phyloP scores from a whole-genome alignment of 371 early-diverging fungal species.

The Mortierella sp. region DNA sequence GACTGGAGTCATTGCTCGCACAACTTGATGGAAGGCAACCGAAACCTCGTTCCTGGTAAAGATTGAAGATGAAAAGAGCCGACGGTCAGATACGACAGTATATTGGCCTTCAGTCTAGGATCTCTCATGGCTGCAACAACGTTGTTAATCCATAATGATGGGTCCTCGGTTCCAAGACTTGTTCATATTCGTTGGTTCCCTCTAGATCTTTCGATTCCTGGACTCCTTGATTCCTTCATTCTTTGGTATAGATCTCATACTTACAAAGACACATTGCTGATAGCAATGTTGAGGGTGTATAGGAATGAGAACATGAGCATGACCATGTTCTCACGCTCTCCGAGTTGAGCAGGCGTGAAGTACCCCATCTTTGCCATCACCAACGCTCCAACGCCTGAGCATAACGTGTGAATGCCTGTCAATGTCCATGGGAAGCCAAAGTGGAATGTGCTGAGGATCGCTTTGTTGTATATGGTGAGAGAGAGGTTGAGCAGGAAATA shows the following conservation, averaged over 20 bases:
- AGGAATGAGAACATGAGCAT: conserved; percentile 86
- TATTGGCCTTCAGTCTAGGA: no score
- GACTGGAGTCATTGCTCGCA: conserved; percentile 87
- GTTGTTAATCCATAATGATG: no score
- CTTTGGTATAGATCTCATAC: no score
- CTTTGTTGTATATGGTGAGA: conserved; percentile 88
- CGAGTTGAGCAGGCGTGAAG: conserved; percentile 71
- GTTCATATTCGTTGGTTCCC: no score
- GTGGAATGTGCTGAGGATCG: conserved; percentile 73
- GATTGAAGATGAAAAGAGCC: no score
- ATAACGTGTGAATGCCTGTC: conserved; percentile 85
- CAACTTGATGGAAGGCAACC: conserved; percentile 86
- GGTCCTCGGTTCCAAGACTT: no score
- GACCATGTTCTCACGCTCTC: conserved; percentile 67
- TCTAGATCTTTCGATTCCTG: conserved; percentile 57
- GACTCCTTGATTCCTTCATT: no score
- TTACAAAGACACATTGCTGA: conserved; percentile 86
- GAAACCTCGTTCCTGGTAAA: conserved; percentile 66
- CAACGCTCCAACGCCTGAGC: conserved; percentile 73
- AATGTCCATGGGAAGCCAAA: conserved; percentile 91
- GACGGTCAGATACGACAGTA: no score
- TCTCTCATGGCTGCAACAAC: no score
- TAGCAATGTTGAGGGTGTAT: conserved; percentile 91
- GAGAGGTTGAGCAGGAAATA: conserved; percentile 85
- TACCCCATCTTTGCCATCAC: conserved; percentile 60